Conservation (phyloP, 208 protist species). For the Tritrichomonas musculus region DNA sequence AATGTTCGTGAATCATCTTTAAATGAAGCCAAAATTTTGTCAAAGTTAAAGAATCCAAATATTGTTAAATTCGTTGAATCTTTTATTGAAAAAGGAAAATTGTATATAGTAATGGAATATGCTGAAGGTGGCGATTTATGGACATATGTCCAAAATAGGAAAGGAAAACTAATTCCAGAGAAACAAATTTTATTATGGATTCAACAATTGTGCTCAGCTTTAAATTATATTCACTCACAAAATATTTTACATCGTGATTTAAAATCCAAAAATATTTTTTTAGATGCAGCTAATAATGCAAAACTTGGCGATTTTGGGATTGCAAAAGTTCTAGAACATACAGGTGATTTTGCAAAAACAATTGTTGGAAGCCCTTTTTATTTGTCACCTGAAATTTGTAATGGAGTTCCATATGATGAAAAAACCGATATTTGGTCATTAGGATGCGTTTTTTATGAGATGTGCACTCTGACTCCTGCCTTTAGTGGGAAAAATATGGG, state of each 20-base stretch:
- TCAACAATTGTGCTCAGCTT: constrained; percentile 50
- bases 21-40: background rate
- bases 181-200: constrained; percentile 50
- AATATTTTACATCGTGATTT: constrained; percentile 62
- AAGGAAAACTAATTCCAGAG: background rate
- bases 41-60: background rate
- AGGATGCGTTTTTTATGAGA: constrained; percentile 17
- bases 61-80: background rate
- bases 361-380: constrained; percentile 33
- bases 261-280: constrained; percentile 34
- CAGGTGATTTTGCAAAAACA: background rate
- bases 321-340: background rate
- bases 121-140: background rate
- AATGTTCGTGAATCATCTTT: background rate
- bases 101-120: constrained; percentile 13
- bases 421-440: constrained; percentile 38
- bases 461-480: background rate
- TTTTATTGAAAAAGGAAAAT: background rate
- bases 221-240: constrained; percentile 56
- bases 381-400: constrained; percentile 37
- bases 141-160: background rate
- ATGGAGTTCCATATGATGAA: background rate
- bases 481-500: constrained; percentile 32
- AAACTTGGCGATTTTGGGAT: constrained; percentile 36
- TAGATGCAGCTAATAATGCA: background rate